Conservation (phyloP, 129 eudicot species). For the Oenanthe sinensis region DNA sequence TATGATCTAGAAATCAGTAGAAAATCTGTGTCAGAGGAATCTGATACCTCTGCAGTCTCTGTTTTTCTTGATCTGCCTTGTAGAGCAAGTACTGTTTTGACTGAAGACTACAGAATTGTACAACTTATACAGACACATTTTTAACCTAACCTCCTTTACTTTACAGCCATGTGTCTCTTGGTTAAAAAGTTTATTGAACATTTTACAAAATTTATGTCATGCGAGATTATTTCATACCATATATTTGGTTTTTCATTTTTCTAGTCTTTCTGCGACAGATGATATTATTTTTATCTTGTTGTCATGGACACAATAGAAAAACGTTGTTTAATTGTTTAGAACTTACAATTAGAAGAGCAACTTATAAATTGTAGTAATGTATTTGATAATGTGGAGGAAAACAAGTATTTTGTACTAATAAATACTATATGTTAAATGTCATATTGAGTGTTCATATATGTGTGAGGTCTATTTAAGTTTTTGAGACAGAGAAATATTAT, state of each 20-base stretch:
- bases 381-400: neutral
- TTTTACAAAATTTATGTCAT: neutral
- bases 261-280: neutral
- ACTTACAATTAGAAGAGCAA: no score
- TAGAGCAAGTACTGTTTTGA: conserved; percentile 3
- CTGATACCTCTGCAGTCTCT: conserved; percentile 17
- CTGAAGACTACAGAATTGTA: conserved; percentile 19
- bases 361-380: no score
- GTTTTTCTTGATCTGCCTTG: neutral
- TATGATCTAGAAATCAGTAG: conserved; percentile 10
- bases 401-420: neutral
- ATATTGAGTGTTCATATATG: neutral
- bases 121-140: conserved; percentile 5
- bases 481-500: no score
- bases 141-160: neutral
- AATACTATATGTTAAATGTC: neutral
- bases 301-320: no score
- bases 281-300: neutral
- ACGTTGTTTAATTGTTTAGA: no score
- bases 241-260: neutral
- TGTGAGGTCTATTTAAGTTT: neutral
- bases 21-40: conserved; percentile 36
- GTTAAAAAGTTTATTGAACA: neutral
- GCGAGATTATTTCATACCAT: neutral
- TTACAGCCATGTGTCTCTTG: neutral